Conservation (phyloP, 768 basidiomycete genomes). For the Mycena albidolilacea region DNA sequence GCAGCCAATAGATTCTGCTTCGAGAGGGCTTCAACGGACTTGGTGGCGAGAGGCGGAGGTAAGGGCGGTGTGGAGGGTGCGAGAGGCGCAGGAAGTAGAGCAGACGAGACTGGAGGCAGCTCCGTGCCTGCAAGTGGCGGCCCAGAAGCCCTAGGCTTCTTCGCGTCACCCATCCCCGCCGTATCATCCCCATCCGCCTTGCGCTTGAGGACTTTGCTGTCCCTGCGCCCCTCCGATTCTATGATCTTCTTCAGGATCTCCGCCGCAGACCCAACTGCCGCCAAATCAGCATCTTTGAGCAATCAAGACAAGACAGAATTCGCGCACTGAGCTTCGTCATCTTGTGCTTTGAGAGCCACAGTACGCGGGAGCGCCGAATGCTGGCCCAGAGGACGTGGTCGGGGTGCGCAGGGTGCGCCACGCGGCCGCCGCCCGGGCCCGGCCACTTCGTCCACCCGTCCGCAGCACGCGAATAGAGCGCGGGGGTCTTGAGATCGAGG, state of each 20-base stretch:
- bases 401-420: conserved; percentile 12
- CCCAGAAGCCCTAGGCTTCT: conserved; percentile 13
- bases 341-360: background rate
- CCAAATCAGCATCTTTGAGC: background rate
- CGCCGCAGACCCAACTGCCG: conserved; percentile 9
- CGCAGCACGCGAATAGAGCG: conserved; percentile 14
- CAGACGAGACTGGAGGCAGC: too few species aligned
- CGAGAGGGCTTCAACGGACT: too few species aligned
- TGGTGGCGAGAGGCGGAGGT: too few species aligned
- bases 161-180: conserved; percentile 8
- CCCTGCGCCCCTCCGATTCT: conserved; percentile 8
- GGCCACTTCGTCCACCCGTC: conserved; percentile 28
- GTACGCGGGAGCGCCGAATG: background rate
- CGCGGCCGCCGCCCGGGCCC: conserved; percentile 12
- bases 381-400: conserved; percentile 24
- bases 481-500: conserved; percentile 19
- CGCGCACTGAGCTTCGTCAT: conserved; percentile 16
- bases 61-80: too few species aligned
- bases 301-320: too few species aligned
- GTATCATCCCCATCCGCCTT: conserved; percentile 4
- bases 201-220: conserved; percentile 23
- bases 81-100: too few species aligned
- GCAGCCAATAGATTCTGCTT: too few species aligned
- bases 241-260: conserved; percentile 18
- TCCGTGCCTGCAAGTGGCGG: background rate